Percentiles rank a stretch among this genome's conserved stretches.
These are phyloP conservation scores for Volvox reticuliferus DNA, from an alignment of 139 green algal genomes.

Conservation along the genomic window DNA sequence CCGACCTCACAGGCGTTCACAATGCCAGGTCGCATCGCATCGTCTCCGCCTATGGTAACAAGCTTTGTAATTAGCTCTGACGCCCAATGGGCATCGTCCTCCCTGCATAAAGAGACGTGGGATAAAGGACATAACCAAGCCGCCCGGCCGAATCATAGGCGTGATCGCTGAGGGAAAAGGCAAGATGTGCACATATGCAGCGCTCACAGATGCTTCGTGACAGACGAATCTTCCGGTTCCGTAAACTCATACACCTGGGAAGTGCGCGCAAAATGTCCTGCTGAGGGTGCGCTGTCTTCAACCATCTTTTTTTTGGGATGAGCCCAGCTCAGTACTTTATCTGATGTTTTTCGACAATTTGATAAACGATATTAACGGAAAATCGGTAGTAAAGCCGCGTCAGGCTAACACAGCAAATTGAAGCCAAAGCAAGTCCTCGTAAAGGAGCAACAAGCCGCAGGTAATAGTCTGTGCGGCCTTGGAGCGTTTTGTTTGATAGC, in stretches of 20 bases:
- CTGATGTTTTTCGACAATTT: no score
- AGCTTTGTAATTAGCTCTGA: conserved; percentile 22
- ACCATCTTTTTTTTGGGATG: no score
- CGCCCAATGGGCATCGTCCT: background rate
- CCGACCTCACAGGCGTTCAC: conserved; percentile 46
- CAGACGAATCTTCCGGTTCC: background rate
- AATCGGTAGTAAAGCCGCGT: no score
- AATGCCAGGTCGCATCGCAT: conserved; percentile 35
- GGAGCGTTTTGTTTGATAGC: no score
- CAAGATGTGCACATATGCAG: background rate
- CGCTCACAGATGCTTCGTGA: background rate
- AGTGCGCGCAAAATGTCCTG: background rate
- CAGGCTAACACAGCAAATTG: no score
- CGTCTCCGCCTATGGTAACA: background rate
- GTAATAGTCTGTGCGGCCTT: no score
- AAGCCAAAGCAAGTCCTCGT: no score
- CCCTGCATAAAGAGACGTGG: background rate
- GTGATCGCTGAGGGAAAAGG: background rate
- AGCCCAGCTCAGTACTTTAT: no score
- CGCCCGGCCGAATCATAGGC: no score
- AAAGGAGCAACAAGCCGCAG: no score
- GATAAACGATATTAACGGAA: no score
- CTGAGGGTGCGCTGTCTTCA: background rate
- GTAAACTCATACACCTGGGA: background rate
- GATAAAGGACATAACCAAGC: no score